Base-by-base conservation (phyloP, 2,329 filamentous ascomycete genomes). In the Ceratocystis lukuohia region DNA sequence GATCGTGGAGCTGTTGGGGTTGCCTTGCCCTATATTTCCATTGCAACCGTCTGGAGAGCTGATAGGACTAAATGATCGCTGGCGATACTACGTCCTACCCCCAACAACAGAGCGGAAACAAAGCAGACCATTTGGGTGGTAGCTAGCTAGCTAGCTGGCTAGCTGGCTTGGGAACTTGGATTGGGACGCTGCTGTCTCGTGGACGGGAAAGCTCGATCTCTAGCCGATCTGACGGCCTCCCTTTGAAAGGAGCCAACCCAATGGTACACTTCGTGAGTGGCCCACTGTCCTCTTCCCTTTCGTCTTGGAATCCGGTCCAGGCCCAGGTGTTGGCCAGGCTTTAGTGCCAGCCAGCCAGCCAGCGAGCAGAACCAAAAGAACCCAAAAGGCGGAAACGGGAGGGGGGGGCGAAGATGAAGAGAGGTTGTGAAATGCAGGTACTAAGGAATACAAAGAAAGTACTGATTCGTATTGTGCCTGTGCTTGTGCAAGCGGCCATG, bases 241-340 rank as follows among this genome's bases (percentile, higher is more conserved):
- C 28, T 59, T 59, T n/a, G 28, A 59, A 30, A 59, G 56, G 56
- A 59, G 56, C 56, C 56, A 59, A 4, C 56, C 56, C 28, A 59
- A 10, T 53, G 20, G 28, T 17, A 33, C 46, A 50, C 4, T 50
- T 50, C 5, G 4, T 22, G 22, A 22, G n/a, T 25, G 48, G 48
- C n/a, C 17, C n/a, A 6, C n/a, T n/a, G 10, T 28, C 2, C 17
- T 57, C 12, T 28, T 57, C 37, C 37, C 37, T 41, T 41, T 41
- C 10, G 10, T 15, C 37, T 41, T 41, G 12, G 37, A 15, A 15
- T 41, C 37, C 37, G 37, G 37, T 41, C 37, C 37, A 41, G 37
- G 37, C 37, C 37, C 37, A 41, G 37, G 10, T 41, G 37, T 41
- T 41, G 37, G 37, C 12, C 33, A 37, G 8, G 33, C 33, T 10